Percentiles rank a stretch among this genome's conserved stretches.
These are phyloP conservation scores for Austroboletus novae-zelandiae DNA, from an alignment of 1,284 basidiomycete genomes.

Conservation along the genomic window DNA sequence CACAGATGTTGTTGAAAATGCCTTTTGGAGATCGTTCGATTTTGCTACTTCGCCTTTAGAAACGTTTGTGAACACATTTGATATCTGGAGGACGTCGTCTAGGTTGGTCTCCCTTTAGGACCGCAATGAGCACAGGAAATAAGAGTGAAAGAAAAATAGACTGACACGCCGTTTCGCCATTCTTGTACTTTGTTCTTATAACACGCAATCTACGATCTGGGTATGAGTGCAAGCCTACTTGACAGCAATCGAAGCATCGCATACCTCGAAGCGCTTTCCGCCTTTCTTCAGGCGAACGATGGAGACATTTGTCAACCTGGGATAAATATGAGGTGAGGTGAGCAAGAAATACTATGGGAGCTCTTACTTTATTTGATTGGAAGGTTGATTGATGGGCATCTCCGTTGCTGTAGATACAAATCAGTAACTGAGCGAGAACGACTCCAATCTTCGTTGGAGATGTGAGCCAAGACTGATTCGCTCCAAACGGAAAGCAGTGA, in stretches of 20 bases:
- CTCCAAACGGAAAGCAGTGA: no score
- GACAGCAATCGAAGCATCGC: conserved; percentile 9
- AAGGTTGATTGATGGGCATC: conserved; percentile 77
- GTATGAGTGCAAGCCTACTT: neutral
- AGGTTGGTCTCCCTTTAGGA: conserved; percentile 79
- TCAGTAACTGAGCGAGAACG: no score
- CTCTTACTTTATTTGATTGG: conserved; percentile 82
- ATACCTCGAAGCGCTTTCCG: conserved; percentile 95
- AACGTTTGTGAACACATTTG: conserved; percentile 94
- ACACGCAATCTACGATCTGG: conserved; percentile 78
- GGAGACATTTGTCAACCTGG: conserved; percentile 92
- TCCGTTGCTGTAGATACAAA: no score
- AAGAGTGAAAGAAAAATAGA: conserved; percentile 11
- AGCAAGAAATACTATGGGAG: neutral
- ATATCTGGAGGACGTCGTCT: conserved; percentile 96
- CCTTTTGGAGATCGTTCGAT: conserved; percentile 86
- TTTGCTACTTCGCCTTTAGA: conserved; percentile 95
- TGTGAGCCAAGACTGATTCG: neutral
- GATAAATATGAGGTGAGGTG: conserved; percentile 4
- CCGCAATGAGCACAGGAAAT: conserved; percentile 1
- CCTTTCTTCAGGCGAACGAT: conserved; percentile 95
- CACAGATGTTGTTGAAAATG: conserved; percentile 79
- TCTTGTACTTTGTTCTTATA: conserved; percentile 99
- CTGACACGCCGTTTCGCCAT: conserved; percentile 88
- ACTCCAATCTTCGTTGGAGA: neutral